A percentile compares a stretch with the other conserved stretches of the same genome.
These are phyloP conservation scores for Rhodosorus marinus DNA, from an alignment of 23 red algal genomes.

Conservation along the genomic window DNA sequence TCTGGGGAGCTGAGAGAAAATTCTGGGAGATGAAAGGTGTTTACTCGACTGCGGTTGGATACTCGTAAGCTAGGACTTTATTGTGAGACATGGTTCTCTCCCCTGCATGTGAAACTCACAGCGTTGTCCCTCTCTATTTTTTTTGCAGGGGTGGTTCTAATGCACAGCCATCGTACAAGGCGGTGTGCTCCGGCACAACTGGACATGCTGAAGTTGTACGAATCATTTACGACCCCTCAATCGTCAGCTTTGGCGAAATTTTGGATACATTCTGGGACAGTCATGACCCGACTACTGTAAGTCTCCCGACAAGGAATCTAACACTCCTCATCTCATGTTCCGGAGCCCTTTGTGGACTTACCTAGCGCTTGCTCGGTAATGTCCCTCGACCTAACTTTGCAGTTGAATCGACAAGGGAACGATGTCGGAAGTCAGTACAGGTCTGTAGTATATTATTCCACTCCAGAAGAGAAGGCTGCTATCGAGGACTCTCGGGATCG, in stretches of 20 bases:
- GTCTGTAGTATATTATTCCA: conserved; percentile 60
- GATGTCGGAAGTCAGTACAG: conserved; percentile 77
- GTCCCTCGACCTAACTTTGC: too few relatives aligned
- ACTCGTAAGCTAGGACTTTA: too few relatives aligned
- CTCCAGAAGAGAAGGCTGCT: too few relatives aligned
- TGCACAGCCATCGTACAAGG: conserved; percentile 50
- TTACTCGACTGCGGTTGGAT: conserved; percentile 28
- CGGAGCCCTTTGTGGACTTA: too few relatives aligned
- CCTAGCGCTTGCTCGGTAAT: too few relatives aligned
- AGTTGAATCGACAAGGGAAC: conserved; percentile 77
- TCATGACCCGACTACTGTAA: conserved; percentile 84
- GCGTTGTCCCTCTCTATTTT: too few relatives aligned
- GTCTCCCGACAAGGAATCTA: too few relatives aligned
- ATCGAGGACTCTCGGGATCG: too few relatives aligned
- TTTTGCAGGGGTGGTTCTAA: conserved; percentile 28
- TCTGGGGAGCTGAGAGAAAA: conserved; percentile 27
- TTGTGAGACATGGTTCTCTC: too few relatives aligned
- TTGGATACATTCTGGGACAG: conserved; percentile 46
- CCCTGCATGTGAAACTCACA: too few relatives aligned
- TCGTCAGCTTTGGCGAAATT: conserved; percentile 18
- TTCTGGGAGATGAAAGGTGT: conserved; percentile 13
- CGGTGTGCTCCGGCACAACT: conserved; percentile 57
- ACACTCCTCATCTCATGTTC: too few relatives aligned
- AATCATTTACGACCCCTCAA: conserved; percentile 42
- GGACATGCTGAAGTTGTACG: conserved; percentile 83